Percentiles rank a stretch among this genome's conserved stretches.
phyloP scores from a whole-genome alignment of 2,329 filamentous ascomycete species.

The Colletotrichum magnum region DNA sequence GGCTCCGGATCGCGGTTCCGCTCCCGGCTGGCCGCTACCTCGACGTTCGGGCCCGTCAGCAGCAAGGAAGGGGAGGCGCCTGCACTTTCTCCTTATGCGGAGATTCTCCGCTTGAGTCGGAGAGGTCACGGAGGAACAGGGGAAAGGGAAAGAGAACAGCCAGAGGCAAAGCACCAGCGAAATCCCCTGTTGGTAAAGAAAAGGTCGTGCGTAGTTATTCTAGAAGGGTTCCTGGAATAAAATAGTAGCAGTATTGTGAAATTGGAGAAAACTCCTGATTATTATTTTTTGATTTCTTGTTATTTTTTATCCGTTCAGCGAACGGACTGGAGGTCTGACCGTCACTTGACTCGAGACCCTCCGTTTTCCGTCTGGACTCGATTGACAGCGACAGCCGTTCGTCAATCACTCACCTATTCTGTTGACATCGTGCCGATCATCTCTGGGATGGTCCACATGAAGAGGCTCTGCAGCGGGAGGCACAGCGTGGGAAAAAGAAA shows the following conservation, averaged over 20 bases:
- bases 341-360: conserved; percentile 6
- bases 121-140: neutral
- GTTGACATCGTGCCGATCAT: neutral
- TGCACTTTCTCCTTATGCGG: conserved; percentile 28
- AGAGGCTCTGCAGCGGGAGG: conserved; percentile 11
- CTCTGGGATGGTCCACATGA: too few relatives aligned
- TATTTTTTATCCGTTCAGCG: conserved; percentile 13
- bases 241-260: conserved; percentile 1
- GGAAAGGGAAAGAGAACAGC: neutral
- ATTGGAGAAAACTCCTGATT: conserved; percentile 1
- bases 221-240: conserved; percentile 35
- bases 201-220: conserved; percentile 36
- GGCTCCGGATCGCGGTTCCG: conserved; percentile 34
- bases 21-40: conserved; percentile 37
- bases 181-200: conserved; percentile 22
- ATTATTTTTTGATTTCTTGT: conserved; percentile 7
- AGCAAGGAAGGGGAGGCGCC: conserved; percentile 9
- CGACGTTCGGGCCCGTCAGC: conserved; percentile 34
- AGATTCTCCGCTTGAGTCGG: conserved; percentile 37
- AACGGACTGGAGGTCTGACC: conserved; percentile 27
- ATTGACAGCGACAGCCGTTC: neutral
- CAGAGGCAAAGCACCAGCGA: neutral
- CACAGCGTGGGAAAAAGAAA: neutral
- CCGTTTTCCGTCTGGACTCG: neutral
- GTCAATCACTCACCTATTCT: neutral